Conservation (phyloP, 1,284 basidiomycete genomes). For the Melampsora americana region DNA sequence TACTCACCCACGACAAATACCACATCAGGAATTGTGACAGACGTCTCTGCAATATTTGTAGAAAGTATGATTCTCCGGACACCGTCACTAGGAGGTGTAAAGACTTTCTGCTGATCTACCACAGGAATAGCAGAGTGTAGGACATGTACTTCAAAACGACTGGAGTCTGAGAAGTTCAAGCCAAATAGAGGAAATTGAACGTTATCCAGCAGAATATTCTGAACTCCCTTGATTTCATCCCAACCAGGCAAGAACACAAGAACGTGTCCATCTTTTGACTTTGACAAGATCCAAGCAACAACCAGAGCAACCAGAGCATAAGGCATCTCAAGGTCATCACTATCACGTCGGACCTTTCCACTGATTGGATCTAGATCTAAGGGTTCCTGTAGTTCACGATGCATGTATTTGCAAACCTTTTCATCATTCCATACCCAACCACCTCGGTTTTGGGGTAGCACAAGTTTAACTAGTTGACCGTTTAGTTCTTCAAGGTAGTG, state of each 20-base stretch:
- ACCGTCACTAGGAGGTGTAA: conserved; percentile 57
- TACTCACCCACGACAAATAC: conserved; percentile 63
- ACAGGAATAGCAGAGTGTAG: conserved; percentile 88
- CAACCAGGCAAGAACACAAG: conserved; percentile 78
- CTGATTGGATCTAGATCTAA: conserved; percentile 47
- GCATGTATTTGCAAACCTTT: conserved; percentile 72
- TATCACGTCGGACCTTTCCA: conserved; percentile 52
- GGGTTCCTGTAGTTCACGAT: conserved; percentile 64
- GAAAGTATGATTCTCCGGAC: conserved; percentile 52
- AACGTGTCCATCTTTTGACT: conserved; percentile 79
- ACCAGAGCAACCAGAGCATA: conserved; percentile 76
- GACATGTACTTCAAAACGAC: conserved; percentile 73
- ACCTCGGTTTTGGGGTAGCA: conserved; percentile 53
- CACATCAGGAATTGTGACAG: conserved; percentile 92
- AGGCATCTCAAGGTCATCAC: conserved; percentile 76
- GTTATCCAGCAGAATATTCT: conserved; percentile 64
- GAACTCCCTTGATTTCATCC: conserved; percentile 84
- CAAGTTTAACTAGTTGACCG: conserved; percentile 57
- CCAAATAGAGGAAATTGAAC: conserved; percentile 60
- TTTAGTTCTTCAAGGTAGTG: conserved; percentile 79
- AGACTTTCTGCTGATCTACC: conserved; percentile 83
- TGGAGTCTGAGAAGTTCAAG: conserved; percentile 63
- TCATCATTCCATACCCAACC: conserved; percentile 74
- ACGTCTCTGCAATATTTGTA: conserved; percentile 96
- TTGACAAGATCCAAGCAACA: conserved; percentile 72